These are phyloP conservation scores for Hygrocybe punicea DNA, from an alignment of 768 basidiomycete species.

Conservation along the genomic window DNA sequence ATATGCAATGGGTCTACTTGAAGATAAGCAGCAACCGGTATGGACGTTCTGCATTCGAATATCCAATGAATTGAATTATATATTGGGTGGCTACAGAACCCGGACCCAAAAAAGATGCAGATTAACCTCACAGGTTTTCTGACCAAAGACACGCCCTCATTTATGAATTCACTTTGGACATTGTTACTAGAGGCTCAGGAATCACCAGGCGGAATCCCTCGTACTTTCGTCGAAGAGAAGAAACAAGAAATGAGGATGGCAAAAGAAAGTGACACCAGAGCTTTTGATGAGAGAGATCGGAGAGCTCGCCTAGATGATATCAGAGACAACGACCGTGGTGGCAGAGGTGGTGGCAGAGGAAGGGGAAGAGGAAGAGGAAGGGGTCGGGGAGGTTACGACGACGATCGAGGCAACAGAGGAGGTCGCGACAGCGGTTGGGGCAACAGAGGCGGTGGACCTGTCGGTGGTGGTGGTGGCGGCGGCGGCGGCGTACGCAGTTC, in stretches of 20 bases:
- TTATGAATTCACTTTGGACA: slow-evolving; percentile 88
- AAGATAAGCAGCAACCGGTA: slow-evolving; percentile 82
- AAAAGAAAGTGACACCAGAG: slow-evolving; percentile 57
- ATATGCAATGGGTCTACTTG: slow-evolving; percentile 91
- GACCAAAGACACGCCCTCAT: slow-evolving; percentile 76
- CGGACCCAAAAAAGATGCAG: slow-evolving; percentile 95
- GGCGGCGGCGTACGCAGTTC: slow-evolving; percentile 29
- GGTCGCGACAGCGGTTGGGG: slow-evolving; percentile 69
- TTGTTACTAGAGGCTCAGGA: slow-evolving; percentile 91
- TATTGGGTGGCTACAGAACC: slow-evolving; percentile 47
- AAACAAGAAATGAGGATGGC: slow-evolving; percentile 84
- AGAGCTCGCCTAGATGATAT: slow-evolving; percentile 67
- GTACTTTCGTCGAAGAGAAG: slow-evolving; percentile 86
- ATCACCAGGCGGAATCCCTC: slow-evolving; percentile 84
- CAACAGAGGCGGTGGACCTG: slow-evolving; percentile 53
- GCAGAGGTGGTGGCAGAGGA: slow-evolving; percentile 48
- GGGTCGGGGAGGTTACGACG: slow-evolving; percentile 45
- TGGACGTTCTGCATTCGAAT: slow-evolving; percentile 23
- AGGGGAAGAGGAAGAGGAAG: slow-evolving; percentile 50
- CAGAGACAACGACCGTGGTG: slow-evolving; percentile 55
- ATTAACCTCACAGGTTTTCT: slow-evolving; percentile 92
- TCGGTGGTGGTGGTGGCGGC: slow-evolving; percentile 35
- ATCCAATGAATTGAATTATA: too few species aligned
- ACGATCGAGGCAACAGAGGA: slow-evolving; percentile 39
- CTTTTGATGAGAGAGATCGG: slow-evolving; percentile 69